A percentile compares a stretch with the other conserved stretches of the same genome.
Evolutionary conservation across 75 land plant genomes (phyloP).

Genomic region (Chamaecyparis obtusa): DNA sequence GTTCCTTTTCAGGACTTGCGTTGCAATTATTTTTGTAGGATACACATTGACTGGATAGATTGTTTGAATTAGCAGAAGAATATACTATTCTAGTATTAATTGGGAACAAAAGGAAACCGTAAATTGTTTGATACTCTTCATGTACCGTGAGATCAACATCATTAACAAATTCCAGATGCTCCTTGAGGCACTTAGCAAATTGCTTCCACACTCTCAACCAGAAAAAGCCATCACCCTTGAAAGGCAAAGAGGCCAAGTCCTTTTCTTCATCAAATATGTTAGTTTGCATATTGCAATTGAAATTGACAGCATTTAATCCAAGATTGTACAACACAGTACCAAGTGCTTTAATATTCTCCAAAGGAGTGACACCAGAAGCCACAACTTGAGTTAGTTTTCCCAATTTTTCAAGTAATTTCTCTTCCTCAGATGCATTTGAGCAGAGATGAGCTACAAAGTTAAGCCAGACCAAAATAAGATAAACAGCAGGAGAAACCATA

Average conservation of each 20-base stretch:
- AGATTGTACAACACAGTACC: constrained; percentile 23
- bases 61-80: background rate
- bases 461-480: constrained; percentile 29
- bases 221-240: background rate
- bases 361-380: constrained; percentile 18
- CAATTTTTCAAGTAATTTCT: constrained; percentile 14
- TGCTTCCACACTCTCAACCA: constrained; percentile 42
- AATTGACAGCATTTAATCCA: background rate
- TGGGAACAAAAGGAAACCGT: constrained; percentile 46
- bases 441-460: constrained; percentile 3
- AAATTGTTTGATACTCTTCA: constrained; percentile 12
- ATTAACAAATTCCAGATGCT: constrained; percentile 18
- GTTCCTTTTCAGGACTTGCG: constrained; percentile 12
- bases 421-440: background rate
- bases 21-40: background rate
- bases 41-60: background rate
- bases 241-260: background rate
- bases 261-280: constrained; percentile 1
- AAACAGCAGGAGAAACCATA: constrained; percentile 38
- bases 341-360: constrained; percentile 20
- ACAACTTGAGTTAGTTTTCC: constrained; percentile 18
- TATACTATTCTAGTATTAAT: constrained; percentile 15
- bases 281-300: background rate
- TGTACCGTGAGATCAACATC: constrained; percentile 19
- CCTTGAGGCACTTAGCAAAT: constrained; percentile 27